A percentile compares a stretch with the other conserved stretches of the same genome.
Conservation (phyloP, 305 asterid genomes). For the Fraxinus paxiana region DNA sequence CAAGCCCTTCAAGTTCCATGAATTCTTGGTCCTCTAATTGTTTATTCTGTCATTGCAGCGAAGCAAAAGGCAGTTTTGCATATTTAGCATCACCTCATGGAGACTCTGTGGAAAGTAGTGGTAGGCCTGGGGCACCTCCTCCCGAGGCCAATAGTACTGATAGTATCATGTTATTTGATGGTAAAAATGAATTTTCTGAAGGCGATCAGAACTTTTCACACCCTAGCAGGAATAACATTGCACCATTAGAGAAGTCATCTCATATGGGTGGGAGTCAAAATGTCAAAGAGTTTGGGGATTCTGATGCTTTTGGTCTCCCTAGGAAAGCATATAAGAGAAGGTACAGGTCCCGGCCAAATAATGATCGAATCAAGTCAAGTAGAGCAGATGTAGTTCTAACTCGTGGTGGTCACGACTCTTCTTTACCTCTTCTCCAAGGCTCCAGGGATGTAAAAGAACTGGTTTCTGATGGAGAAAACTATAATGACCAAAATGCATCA, state of each 20-base stretch:
- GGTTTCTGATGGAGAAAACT: conserved; percentile 47
- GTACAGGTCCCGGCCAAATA: conserved; percentile 66
- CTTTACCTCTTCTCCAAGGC: conserved; percentile 50
- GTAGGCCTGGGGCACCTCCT: conserved; percentile 64
- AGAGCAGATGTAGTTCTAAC: conserved; percentile 52
- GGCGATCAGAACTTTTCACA: conserved; percentile 50
- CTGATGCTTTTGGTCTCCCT: conserved; percentile 64
- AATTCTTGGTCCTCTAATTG: conserved; percentile 6
- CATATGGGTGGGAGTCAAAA: conserved; percentile 43
- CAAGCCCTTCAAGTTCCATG: not conserved
- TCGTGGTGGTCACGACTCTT: conserved; percentile 47
- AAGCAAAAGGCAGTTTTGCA: conserved; percentile 88
- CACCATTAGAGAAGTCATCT: conserved; percentile 45
- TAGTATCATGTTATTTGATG: conserved; percentile 76
- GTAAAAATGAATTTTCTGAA: conserved; percentile 59
- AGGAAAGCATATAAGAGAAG: conserved; percentile 85
- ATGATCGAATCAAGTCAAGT: conserved; percentile 62
- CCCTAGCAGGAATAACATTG: conserved; percentile 45
- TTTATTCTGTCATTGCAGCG: conserved; percentile 45
- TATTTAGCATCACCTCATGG: conserved; percentile 83
- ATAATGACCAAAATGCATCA: conserved; percentile 33
- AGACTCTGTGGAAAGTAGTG: conserved; percentile 93
- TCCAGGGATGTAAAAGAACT: conserved; percentile 43
- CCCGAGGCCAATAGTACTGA: conserved; percentile 80
- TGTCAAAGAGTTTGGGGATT: conserved; percentile 54